Conservation (phyloP, 1,284 basidiomycete species). For the Ustilago nuda region DNA sequence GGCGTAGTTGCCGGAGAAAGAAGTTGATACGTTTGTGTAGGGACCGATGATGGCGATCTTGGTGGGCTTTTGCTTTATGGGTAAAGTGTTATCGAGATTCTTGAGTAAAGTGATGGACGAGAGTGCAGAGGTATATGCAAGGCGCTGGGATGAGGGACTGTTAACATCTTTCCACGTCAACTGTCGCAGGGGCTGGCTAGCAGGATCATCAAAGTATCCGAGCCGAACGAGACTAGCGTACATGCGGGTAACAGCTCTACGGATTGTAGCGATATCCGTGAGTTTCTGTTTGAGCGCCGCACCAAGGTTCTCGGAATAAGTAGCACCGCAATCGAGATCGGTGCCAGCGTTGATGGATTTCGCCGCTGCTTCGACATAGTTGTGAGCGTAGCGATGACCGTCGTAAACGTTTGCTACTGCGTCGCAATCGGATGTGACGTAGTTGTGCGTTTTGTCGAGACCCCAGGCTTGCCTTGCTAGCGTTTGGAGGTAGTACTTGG, state of each 20-base stretch:
- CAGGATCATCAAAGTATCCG: constrained; percentile 20
- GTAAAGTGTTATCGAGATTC: constrained; percentile 7
- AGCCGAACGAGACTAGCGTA: constrained; percentile 22
- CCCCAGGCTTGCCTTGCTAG: constrained; percentile 22
- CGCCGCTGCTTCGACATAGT: constrained; percentile 26
- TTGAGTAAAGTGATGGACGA: constrained; percentile 21
- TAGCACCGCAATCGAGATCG: constrained; percentile 35
- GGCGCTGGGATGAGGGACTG: constrained; percentile 9
- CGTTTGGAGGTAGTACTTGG: constrained; percentile 31
- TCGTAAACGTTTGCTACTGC: constrained; percentile 35
- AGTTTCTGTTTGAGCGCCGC: constrained; percentile 19
- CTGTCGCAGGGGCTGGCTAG: constrained; percentile 21
- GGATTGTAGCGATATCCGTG: constrained; percentile 14
- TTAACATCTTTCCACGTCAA: constrained; percentile 29
- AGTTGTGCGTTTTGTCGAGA: constrained; percentile 25
- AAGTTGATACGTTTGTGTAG: constrained; percentile 17
- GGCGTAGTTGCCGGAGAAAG: constrained; percentile 26
- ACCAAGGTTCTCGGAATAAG: constrained; percentile 20
- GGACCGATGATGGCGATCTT: constrained; percentile 31
- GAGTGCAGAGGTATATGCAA: constrained; percentile 17
- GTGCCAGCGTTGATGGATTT: constrained; percentile 30
- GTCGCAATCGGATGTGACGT: constrained; percentile 37
- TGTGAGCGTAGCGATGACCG: constrained; percentile 21
- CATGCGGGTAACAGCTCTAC: constrained; percentile 18
- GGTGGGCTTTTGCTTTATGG: not conserved